Percentiles rank a stretch among this genome's conserved stretches.
phyloP scores from a whole-genome alignment of 2,329 filamentous ascomycete species.

The Penicillium italicum region DNA sequence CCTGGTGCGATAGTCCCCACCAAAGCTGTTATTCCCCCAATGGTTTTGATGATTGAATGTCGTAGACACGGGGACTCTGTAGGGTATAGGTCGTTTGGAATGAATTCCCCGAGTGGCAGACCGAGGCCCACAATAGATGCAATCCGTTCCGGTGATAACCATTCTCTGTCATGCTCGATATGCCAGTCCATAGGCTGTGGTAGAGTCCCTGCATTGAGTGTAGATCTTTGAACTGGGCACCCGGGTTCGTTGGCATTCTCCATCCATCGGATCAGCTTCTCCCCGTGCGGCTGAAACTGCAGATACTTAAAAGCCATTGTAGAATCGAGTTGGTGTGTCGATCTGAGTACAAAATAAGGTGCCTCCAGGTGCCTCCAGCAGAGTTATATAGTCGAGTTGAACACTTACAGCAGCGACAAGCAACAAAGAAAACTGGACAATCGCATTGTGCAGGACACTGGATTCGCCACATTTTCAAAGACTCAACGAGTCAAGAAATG shows the following conservation, averaged over 20 bases:
- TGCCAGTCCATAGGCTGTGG: neutral
- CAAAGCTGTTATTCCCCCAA: neutral
- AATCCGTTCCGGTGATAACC: neutral
- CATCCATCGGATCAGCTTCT: neutral
- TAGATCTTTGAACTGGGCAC: neutral
- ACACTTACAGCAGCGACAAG: neutral
- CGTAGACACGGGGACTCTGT: neutral
- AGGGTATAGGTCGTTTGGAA: neutral
- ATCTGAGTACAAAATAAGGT: neutral
- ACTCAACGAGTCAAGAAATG: too few relatives aligned
- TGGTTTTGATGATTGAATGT: neutral
- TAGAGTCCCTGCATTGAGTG: neutral
- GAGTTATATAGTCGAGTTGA: neutral
- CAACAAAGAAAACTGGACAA: neutral
- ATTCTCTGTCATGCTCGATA: neutral
- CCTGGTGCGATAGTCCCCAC: neutral
- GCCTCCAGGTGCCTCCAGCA: too few relatives aligned
- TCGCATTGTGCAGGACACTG: neutral
- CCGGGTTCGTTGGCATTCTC: neutral
- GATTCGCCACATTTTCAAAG: too few relatives aligned
- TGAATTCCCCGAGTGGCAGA: neutral
- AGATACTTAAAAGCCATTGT: neutral
- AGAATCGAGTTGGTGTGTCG: accelerated
- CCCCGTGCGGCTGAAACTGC: neutral
- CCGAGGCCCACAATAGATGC: neutral